Evolutionary conservation across 2,329 filamentous ascomycete species (phyloP).

Genomic region (Talaromyces sp.): DNA sequence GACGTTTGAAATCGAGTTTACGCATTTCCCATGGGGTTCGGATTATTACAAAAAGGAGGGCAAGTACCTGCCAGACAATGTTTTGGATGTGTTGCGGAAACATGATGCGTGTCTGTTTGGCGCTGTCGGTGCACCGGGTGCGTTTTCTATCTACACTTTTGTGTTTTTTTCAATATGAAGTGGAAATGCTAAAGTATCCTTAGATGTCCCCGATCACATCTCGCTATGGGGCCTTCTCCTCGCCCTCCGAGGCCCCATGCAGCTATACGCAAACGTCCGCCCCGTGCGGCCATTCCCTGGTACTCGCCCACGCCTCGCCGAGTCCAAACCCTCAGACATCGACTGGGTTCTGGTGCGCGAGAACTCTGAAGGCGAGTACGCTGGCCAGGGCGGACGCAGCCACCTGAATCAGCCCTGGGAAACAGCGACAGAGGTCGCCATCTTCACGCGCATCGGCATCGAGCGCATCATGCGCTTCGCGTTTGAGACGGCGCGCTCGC

Average conservation of each 20-base stretch:
- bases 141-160: not conserved
- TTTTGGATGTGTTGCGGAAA: constrained; percentile 51
- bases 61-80: constrained; percentile 59
- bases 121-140: constrained; percentile 59
- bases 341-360: constrained; percentile 65
- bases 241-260: constrained; percentile 61
- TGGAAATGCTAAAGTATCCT: constrained; percentile 13
- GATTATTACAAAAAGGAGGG: constrained; percentile 57
- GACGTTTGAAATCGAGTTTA: constrained; percentile 47
- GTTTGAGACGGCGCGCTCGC: constrained; percentile 54
- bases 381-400: constrained; percentile 59
- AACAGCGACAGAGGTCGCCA: constrained; percentile 56
- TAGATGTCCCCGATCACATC: constrained; percentile 61
- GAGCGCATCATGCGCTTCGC: constrained; percentile 59
- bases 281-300: constrained; percentile 60
- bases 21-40: constrained; percentile 23
- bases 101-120: constrained; percentile 66
- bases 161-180: not conserved
- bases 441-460: constrained; percentile 59
- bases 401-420: constrained; percentile 57
- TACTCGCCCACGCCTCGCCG: constrained; percentile 54
- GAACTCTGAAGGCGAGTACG: constrained; percentile 64
- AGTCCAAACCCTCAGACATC: constrained; percentile 52
- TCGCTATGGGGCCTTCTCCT: constrained; percentile 63
- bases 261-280: constrained; percentile 65